A percentile compares a stretch with the other conserved stretches of the same genome.
These are phyloP conservation scores for Macadamia tetraphylla DNA, from an alignment of 164 flowering plant genomes.

Conservation along the genomic window DNA sequence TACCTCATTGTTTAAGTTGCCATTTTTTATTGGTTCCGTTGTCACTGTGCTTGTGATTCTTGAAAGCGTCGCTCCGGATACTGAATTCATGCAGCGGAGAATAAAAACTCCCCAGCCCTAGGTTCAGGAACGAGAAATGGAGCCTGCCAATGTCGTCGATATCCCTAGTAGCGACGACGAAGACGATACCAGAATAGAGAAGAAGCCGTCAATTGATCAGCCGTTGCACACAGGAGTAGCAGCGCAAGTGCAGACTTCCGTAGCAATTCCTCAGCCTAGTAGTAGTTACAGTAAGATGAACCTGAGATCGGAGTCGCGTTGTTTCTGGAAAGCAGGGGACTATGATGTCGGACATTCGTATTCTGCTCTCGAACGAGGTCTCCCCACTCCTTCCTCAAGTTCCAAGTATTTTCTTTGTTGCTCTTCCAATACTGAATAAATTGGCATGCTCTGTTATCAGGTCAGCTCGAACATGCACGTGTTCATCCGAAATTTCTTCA, in stretches of 20 bases:
- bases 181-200: slow-evolving; percentile 1
- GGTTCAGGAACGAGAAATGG: slow-evolving; percentile 7
- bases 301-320: slow-evolving; percentile 31
- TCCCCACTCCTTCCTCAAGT: neutral
- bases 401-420: neutral
- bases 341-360: slow-evolving; percentile 27
- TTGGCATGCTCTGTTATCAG: slow-evolving; percentile 20
- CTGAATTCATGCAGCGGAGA: too few species aligned
- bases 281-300: slow-evolving; percentile 1
- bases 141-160: slow-evolving; percentile 21
- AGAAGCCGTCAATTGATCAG: neutral
- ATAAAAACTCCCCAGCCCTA: too few species aligned
- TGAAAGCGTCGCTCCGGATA: too few species aligned
- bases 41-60: too few species aligned
- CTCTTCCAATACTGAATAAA: neutral
- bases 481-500: slow-evolving; percentile 91
- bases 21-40: too few species aligned
- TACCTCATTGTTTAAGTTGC: too few species aligned
- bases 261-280: neutral
- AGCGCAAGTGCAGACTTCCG: too few species aligned
- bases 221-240: neutral
- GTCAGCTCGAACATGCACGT: slow-evolving; percentile 70
- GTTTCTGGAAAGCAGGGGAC: slow-evolving; percentile 88
- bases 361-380: slow-evolving; percentile 22
- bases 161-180: slow-evolving; percentile 46